Percentiles rank a stretch among this genome's conserved stretches.
Evolutionary conservation across 768 basidiomycete species (phyloP).

Genomic region (Hebeloma cylindrosporum): DNA sequence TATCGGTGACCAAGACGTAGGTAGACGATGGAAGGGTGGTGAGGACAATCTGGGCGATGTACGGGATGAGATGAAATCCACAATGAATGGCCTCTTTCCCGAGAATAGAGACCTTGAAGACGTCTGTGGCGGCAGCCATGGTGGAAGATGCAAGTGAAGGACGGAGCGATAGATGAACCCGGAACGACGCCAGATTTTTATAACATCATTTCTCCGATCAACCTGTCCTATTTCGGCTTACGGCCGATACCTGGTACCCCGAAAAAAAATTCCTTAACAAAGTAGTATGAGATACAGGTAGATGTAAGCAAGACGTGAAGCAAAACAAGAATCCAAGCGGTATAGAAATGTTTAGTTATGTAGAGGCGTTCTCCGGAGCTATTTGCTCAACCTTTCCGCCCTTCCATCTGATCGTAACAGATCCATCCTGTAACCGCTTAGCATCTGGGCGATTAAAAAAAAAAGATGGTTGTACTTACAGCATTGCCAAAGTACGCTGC

Average conservation of each 20-base stretch:
- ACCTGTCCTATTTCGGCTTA: too few relatives aligned
- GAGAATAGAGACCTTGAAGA: conserved; percentile 81
- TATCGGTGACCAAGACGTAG: conserved; percentile 93
- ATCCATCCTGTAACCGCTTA: conserved; percentile 7
- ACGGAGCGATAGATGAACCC: too few relatives aligned
- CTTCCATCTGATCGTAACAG: conserved; percentile 12
- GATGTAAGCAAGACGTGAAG: too few relatives aligned
- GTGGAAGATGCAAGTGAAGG: too few relatives aligned
- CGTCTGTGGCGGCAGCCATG: conserved; percentile 50
- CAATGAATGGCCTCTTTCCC: conserved; percentile 88
- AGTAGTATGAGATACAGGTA: too few relatives aligned
- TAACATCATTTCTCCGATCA: too few relatives aligned
- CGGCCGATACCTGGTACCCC: too few relatives aligned
- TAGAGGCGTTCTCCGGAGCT: conserved; percentile 4
- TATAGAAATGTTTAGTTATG: too few relatives aligned
- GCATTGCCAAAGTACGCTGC: conserved; percentile 97
- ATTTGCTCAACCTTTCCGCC: conserved; percentile 17
- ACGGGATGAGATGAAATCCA: conserved; percentile 88
- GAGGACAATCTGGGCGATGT: conserved; percentile 78
- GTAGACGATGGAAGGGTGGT: conserved; percentile 71
- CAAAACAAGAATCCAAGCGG: too few relatives aligned
- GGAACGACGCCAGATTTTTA: too few relatives aligned
- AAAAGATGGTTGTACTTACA: conserved; percentile 36
- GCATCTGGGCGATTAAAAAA: neutral
- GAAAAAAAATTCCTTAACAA: too few relatives aligned